These are phyloP conservation scores for Parathielavia hyrcaniae DNA, from an alignment of 495 filamentous ascomycete species.

Conservation along the genomic window DNA sequence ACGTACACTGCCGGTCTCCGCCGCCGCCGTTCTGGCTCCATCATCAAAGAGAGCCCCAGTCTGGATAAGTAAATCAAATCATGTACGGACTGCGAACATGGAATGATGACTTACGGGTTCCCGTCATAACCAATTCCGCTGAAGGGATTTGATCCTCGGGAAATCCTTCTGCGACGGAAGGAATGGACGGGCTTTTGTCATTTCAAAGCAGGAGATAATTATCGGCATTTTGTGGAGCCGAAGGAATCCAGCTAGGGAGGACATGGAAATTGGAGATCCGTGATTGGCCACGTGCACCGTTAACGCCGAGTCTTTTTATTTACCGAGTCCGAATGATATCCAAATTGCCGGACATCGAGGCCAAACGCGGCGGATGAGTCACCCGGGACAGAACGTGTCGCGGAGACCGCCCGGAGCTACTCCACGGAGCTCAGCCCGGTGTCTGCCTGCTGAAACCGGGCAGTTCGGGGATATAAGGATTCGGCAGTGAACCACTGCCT, in stretches of 20 bases:
- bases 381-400: too few species aligned
- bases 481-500: too few species aligned
- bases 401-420: too few species aligned
- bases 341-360: background rate
- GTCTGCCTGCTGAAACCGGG: too few species aligned
- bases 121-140: background rate
- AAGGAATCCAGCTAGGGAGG: background rate
- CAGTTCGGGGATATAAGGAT: too few species aligned
- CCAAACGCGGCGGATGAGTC: too few species aligned
- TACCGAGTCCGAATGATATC: background rate
- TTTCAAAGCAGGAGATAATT: background rate
- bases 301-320: conserved; percentile 2
- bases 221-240: conserved; percentile 14
- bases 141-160: background rate
- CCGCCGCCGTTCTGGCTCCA: conserved; percentile 11
- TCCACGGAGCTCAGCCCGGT: too few species aligned
- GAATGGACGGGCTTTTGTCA: background rate
- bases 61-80: background rate
- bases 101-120: background rate
- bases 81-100: background rate
- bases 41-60: background rate
- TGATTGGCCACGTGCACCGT: background rate
- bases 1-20: conserved; percentile 18
- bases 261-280: background rate
- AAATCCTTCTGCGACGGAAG: conserved; percentile 3